Base-by-base conservation (phyloP, 2,329 filamentous ascomycete species). In the Escovopsis sp. region DNA sequence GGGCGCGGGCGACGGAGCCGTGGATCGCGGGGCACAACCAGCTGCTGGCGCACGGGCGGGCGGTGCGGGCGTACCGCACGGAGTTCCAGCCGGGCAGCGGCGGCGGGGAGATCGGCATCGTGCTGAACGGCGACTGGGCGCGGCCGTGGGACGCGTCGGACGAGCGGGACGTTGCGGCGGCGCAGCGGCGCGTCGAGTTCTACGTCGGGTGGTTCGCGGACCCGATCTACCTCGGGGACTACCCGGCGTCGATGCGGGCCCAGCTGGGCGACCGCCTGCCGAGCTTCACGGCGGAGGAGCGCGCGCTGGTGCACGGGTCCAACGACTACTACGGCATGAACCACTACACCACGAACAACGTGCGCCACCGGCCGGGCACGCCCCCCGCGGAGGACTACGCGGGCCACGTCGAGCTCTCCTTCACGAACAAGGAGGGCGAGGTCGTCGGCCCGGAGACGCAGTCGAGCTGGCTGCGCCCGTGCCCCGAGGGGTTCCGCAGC, bases 241-340 rank as follows among this genome's bases (percentile, higher is more conserved):
- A 92, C 58, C 85, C 85, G 7, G 80, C 73, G 41, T 85, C 78
- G 40, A 92, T 92, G 83, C 68, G 72, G 39, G 72, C 74, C 53
- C 84, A 92, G 62, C 74, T 92, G 14, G 83, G 84, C 37, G 67
- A 78, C 52, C 74, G 83, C 12, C 68, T 92, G 33, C 85, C 85
- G 5, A 62, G 65, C 31, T 90, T 82, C 55, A 85, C 79, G 0
- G 57, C 68, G 0, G 79, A 83, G 45, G 83, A 93, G 52, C 56
- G 65, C 17, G 72, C 71, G 2, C 64, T 90, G n/a, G 75, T 93
- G 31, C 68, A 79, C 49, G 83, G 81, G n/a, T 84, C 78, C 52
- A 90, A 90, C 56, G 85, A 92, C 63, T 92, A 92, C 60, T 92
- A 92, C 57, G 85, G 83, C 55, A 88, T 88, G 82, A 92, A 93